Evolutionary conservation across 1,284 basidiomycete species (phyloP), one percentile per base, ranked within the genome.

Genomic region (Butyriboletus pseudospeciosus): DNA sequence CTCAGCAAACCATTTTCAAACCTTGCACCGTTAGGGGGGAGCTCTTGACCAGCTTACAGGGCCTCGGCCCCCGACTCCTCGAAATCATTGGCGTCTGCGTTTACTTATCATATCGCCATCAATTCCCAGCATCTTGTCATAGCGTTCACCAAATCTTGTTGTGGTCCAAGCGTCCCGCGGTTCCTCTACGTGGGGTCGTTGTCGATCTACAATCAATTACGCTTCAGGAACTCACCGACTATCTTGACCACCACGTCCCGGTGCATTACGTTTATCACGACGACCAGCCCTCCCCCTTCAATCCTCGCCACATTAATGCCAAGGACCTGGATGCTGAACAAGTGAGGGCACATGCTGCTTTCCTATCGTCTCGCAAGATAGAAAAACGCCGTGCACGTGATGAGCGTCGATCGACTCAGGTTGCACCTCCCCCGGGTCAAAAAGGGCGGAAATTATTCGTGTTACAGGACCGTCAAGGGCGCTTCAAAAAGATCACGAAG

Each of bases 81-180:
- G 20, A 40, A 13, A 12, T 40, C 0, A 40, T 40, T 0, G 39
- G 39, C 3, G 2, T 40, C 39, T 40, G 39, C 5, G 0, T 40
- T 14, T 40, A 40, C 23, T 25, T 40, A 4, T 40, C 23, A 2
- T 25, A 8, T 14, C 13, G 13, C 2, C 23, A 40, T 25, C 20
- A 23, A 23, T 14, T 23, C 2, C 20, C 7, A 12, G 0, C 12
- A 40, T 4, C 2, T 2, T 23, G 1, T 14, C 1, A 0, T 8
- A 2, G 1, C 20, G 7, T 40, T 5, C 38, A 40, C 14, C 0
- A 5, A 23, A 13, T 40, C 39, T 2, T 40, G 20, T 40, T 20
- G 0, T 40, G 39, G 39, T 40, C 20, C 20, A 40, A 40, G 13
- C 12, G 2, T 8, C 23, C 39, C 39, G 5, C 0, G 5, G 13